Evolutionary conservation across 2,329 filamentous ascomycete species (phyloP).

Genomic region (Cercospora berteroae): DNA sequence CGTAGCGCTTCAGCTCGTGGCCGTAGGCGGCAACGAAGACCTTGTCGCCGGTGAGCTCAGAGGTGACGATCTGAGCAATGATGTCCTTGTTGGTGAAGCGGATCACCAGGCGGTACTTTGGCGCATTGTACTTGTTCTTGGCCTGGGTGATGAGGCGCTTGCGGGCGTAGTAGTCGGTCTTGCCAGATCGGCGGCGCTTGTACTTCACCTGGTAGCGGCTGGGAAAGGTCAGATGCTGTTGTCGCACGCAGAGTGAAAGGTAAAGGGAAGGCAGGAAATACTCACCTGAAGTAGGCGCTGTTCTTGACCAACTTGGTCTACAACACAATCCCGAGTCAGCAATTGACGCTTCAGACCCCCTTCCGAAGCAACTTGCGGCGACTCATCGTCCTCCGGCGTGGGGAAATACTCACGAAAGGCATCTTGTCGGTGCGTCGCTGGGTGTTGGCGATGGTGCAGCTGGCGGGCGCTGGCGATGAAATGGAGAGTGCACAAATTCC

Average conservation of each 20-base stretch:
- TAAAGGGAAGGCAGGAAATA: neutral
- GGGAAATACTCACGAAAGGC: constrained; percentile 41
- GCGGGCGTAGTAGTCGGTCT: constrained; percentile 99
- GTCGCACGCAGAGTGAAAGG: constrained; percentile 91
- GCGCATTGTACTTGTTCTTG: constrained; percentile 99
- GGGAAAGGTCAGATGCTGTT: constrained; percentile 81
- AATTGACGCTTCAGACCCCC: constrained; percentile 96
- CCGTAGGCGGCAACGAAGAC: constrained; percentile 88
- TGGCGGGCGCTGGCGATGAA: constrained; percentile 9
- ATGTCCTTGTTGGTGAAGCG: constrained; percentile 85
- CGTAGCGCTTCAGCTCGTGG: constrained; percentile 97
- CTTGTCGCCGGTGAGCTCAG: constrained; percentile 97
- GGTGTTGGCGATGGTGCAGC: constrained; percentile 6
- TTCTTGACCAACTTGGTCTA: constrained; percentile 25
- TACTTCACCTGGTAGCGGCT: constrained; percentile 99
- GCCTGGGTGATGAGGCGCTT: constrained; percentile 99
- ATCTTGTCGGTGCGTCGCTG: constrained; percentile 35
- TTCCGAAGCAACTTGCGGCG: constrained; percentile 99
- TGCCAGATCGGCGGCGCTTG: constrained; percentile 91
- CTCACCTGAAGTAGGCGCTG: constrained; percentile 11
- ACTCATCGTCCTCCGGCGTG: constrained; percentile 52
- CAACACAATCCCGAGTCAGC: constrained; percentile 79
- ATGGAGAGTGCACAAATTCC: neutral
- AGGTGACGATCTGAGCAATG: constrained; percentile 94
- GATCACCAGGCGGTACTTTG: constrained; percentile 99